Percentiles rank a stretch among this genome's conserved stretches.
Conservation (phyloP, 176 grass and related monocot species). For the Musa itinerans region DNA sequence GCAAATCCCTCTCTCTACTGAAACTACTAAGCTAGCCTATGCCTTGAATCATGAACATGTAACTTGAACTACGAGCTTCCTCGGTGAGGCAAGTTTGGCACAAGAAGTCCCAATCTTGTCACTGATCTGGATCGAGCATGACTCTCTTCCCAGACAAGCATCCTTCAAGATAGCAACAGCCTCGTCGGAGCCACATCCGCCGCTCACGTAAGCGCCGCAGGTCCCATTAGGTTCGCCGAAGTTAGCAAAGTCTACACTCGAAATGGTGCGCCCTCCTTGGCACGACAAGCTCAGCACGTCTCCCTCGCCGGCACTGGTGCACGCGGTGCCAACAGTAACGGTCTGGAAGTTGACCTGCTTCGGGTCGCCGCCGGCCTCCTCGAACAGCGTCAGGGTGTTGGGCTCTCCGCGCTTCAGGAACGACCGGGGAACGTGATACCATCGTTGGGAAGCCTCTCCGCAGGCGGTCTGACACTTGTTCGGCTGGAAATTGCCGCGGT, state of each 20-base stretch:
- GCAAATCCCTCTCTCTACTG: too few species aligned
- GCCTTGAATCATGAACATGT: too few species aligned
- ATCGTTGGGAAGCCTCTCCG: conserved; percentile 43
- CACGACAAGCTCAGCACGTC: conserved; percentile 41
- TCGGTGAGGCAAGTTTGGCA: background rate
- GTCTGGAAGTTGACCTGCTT: conserved; percentile 28
- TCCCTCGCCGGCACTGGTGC: conserved; percentile 26
- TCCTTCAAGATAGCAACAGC: background rate
- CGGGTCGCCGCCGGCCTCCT: conserved; percentile 60
- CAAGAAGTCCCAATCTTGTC: background rate
- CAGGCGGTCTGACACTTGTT: conserved; percentile 45
- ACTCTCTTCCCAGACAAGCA: conserved; percentile 26
- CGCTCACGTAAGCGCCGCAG: conserved; percentile 40
- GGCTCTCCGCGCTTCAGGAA: conserved; percentile 39
- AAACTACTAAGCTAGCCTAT: too few species aligned
- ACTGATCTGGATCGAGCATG: background rate
- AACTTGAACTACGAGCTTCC: background rate
- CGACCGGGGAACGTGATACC: conserved; percentile 47
- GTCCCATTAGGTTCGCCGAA: conserved; percentile 21
- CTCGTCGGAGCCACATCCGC: conserved; percentile 30
- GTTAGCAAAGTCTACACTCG: conserved; percentile 42
- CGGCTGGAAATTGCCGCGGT: conserved; percentile 26
- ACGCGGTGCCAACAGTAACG: conserved; percentile 21
- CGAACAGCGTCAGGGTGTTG: conserved; percentile 65
- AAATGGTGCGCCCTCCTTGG: conserved; percentile 25